These are phyloP conservation scores for Talaromyces sp. DNA, from an alignment of 2,329 filamentous ascomycete species.

Conservation along the genomic window DNA sequence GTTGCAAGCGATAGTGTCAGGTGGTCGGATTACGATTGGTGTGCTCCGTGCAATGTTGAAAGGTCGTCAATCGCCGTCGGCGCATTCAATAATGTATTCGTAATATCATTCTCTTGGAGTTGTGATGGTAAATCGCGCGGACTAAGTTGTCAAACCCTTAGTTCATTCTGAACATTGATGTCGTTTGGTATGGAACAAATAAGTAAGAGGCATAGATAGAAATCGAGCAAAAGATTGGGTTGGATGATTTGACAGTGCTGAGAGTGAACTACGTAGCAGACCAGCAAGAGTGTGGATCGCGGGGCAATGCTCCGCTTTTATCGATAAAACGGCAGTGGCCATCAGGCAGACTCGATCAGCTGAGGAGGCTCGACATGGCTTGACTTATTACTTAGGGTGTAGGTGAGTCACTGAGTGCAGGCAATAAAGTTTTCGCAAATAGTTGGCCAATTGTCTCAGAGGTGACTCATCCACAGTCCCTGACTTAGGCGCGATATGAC, in stretches of 20 bases:
- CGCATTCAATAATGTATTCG: constrained; percentile 42
- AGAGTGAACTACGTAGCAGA: constrained; percentile 1
- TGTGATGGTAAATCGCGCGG: background rate
- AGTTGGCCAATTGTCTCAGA: background rate
- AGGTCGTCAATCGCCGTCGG: constrained; percentile 31
- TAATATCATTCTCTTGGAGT: constrained; percentile 37
- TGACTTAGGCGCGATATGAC: background rate
- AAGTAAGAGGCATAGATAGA: background rate
- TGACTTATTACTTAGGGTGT: too few relatives aligned
- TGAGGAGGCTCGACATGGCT: background rate
- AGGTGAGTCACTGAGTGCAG: constrained; percentile 3
- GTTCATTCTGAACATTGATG: background rate
- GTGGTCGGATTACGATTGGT: constrained; percentile 21
- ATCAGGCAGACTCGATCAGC: background rate
- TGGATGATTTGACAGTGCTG: background rate
- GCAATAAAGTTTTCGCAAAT: background rate
- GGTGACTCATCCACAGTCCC: constrained; percentile 4
- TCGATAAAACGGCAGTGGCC: constrained; percentile 12
- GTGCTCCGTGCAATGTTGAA: constrained; percentile 19
- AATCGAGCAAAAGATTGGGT: background rate
- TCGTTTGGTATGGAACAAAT: background rate
- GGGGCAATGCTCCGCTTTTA: constrained; percentile 20
- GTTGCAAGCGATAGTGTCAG: constrained; percentile 12
- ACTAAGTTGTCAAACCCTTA: background rate
- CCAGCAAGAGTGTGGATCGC: constrained; percentile 16